Base-by-base conservation (phyloP, 2,329 filamentous ascomycete species). In the Nothopassalora personata region DNA sequence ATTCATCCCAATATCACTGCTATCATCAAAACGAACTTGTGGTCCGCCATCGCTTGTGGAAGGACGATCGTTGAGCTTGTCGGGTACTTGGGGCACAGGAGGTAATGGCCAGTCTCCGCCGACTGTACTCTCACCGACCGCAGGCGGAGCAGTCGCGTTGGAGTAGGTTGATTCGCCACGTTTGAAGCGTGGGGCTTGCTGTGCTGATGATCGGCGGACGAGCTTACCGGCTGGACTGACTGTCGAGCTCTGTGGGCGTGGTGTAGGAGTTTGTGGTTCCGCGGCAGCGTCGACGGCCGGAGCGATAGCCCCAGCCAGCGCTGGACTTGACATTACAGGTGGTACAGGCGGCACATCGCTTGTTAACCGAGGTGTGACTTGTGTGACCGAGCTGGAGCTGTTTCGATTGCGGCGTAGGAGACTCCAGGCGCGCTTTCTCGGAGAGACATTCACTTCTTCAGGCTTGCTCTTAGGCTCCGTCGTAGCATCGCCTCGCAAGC, bases 181-280 rank as follows among this genome's bases (percentile, higher is more conserved):
- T 11, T 43, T 47, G 45, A 64, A 56, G 9, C 53, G 58, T n/a
- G 64, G 54, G 1, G 62, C 56, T 46, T 64, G 65, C 52, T 64
- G 62, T 28, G 36, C 53, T 31, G 67, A 66, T 48, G 58, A 62
- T 60, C 70, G 60, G 66, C 67, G 64, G 62, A 71, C 64, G 48
- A 73, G 73, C 53, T 73, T 73, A 34, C 72, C 73, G 43, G 70
- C 64, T 47, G 51, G 78, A 75, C 47, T 59, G 18, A 27, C 50
- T 67, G 61, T 58, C 10, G 66, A 82, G 36, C 73, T 73, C 70
- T 85, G 39, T 85, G 83, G n/a, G 91, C 56, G 48, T 58, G 70
- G 60, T 47, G 45, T 46, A 36, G 33, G 63, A 28, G 18, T 62
- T 36, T 54, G 61, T 36, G 18, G 60, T 46, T 9, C 54, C 23